Evolutionary conservation across 164 flowering plant genomes (phyloP).

Genomic region (Magnolia kwangsiensis): DNA sequence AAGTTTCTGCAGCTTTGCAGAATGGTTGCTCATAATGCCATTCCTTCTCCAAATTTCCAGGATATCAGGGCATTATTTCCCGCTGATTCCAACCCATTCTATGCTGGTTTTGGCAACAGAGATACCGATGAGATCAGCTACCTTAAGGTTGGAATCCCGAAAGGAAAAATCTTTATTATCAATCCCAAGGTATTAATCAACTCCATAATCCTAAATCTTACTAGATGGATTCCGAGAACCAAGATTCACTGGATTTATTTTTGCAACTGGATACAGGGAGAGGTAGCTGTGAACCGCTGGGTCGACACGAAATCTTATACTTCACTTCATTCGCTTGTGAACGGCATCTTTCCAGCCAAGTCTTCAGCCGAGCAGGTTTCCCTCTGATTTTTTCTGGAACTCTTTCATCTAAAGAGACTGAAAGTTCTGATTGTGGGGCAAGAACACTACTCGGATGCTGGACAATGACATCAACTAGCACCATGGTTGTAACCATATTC

Average conservation of each 20-base stretch:
- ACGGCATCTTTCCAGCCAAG: conserved; percentile 82
- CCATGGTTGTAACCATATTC: background rate
- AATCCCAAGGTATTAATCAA: conserved; percentile 76
- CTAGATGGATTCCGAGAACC: background rate
- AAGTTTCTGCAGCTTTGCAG: background rate
- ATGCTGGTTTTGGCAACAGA: conserved; percentile 99
- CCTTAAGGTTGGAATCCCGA: conserved; percentile 91
- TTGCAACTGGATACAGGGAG: conserved; percentile 48
- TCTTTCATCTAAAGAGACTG: background rate
- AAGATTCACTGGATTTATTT: background rate
- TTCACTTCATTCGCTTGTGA: conserved; percentile 72
- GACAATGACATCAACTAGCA: background rate
- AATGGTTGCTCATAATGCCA: background rate
- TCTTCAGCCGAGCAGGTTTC: conserved; percentile 66
- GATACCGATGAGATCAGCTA: conserved; percentile 97
- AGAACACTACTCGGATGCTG: background rate
- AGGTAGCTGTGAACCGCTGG: conserved; percentile 70
- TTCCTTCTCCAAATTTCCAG: conserved; percentile 36
- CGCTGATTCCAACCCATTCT: conserved; percentile 79
- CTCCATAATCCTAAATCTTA: background rate
- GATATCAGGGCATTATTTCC: conserved; percentile 85
- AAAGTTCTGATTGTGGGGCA: background rate
- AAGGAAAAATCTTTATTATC: conserved; percentile 85
- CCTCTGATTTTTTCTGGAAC: background rate
- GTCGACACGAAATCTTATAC: conserved; percentile 76